Evolutionary conservation across 495 filamentous ascomycete species (phyloP).

Genomic region (Rusavskia elegans): DNA sequence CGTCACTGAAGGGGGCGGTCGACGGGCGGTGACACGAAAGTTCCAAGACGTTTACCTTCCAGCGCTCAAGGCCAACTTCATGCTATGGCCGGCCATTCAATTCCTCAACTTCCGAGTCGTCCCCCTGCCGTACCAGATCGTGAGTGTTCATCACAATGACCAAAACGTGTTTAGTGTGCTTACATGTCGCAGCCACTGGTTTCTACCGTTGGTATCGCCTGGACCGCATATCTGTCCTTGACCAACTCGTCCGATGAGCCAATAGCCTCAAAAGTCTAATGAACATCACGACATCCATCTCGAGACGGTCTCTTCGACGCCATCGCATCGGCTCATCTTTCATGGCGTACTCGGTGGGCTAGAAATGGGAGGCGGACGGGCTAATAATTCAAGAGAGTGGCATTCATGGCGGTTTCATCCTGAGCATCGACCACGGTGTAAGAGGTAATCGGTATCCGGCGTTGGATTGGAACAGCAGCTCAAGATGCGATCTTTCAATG

Average conservation of each 20-base stretch:
- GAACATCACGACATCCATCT: not conserved
- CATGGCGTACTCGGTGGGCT: not conserved
- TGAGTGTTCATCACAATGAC: conserved; percentile 31
- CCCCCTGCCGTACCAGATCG: conserved; percentile 92
- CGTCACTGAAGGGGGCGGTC: conserved; percentile 81
- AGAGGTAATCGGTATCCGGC: not conserved
- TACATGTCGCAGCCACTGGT: conserved; percentile 64
- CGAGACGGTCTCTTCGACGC: not conserved
- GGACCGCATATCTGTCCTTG: conserved; percentile 96
- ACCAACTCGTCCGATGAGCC: conserved; percentile 73
- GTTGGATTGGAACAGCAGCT: not conserved
- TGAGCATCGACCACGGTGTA: not conserved
- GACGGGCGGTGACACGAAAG: conserved; percentile 63
- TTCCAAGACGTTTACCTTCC: conserved; percentile 87
- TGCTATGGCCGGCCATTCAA: conserved; percentile 93
- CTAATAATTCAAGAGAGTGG: not conserved
- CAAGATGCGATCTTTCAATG: not conserved
- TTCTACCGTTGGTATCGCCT: conserved; percentile 89
- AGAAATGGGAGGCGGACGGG: not conserved
- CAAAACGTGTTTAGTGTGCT: not conserved
- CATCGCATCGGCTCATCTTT: not conserved
- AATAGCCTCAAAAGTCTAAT: not conserved
- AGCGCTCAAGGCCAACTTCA: conserved; percentile 87
- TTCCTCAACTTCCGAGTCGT: conserved; percentile 92
- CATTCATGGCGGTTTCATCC: not conserved